Conservation (phyloP, 306 rosid species). For the barrel medic (Medicago truncatula) region DNA sequence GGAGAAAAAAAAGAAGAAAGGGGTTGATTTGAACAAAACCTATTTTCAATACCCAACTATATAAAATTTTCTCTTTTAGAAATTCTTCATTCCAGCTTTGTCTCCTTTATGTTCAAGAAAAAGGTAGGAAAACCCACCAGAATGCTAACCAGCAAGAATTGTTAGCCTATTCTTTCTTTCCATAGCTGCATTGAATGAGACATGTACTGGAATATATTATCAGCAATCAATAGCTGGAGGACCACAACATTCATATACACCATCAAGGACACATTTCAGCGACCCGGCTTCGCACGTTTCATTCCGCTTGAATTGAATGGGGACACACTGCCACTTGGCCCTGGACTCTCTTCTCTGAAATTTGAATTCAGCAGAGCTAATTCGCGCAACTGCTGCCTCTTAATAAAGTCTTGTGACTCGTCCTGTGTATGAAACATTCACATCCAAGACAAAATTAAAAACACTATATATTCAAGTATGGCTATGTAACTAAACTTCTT, state of each 20-base stretch:
- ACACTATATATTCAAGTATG: not conserved
- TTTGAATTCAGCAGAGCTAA: conserved; percentile 88
- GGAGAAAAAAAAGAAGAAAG: conserved; percentile 4
- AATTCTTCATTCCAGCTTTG: conserved; percentile 45
- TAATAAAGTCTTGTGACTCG: conserved; percentile 87
- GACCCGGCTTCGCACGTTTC: conserved; percentile 94
- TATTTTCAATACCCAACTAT: conserved; percentile 67
- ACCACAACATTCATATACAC: conserved; percentile 44
- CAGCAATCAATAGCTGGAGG: conserved; percentile 49
- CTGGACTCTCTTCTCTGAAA: conserved; percentile 92
- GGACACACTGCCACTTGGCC: conserved; percentile 88
- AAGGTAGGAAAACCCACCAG: conserved; percentile 54
- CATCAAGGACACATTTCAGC: conserved; percentile 51
- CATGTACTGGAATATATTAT: conserved; percentile 44
- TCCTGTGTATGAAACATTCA: conserved; percentile 62
- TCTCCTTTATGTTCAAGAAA: conserved; percentile 44
- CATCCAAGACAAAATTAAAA: conserved; percentile 29
- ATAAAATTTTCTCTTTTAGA: conserved; percentile 41
- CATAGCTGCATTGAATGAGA: conserved; percentile 55
- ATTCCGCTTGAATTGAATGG: conserved; percentile 95
- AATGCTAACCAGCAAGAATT: conserved; percentile 74
- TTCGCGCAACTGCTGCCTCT: conserved; percentile 94
- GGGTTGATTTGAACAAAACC: conserved; percentile 72
- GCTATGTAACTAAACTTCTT: too few relatives aligned
- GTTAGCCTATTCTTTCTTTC: conserved; percentile 58